These are phyloP conservation scores for Violaceomyces palustris DNA, from an alignment of 1,284 basidiomycete genomes.

Conservation along the genomic window DNA sequence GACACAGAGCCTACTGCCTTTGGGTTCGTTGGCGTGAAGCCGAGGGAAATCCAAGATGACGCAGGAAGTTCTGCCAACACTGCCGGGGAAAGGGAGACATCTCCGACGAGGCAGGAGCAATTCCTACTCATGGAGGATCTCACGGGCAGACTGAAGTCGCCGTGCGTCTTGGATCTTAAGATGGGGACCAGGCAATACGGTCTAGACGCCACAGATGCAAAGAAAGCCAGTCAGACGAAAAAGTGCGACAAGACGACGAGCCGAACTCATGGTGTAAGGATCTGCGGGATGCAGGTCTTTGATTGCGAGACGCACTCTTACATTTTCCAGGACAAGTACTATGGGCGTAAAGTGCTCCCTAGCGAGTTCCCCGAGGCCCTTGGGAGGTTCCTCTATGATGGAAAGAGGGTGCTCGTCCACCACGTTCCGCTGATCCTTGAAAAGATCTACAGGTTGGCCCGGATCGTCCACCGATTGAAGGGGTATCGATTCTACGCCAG, in stretches of 20 bases:
- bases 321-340: constrained; percentile 93
- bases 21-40: neutral
- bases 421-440: constrained; percentile 87
- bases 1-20: neutral
- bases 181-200: constrained; percentile 99
- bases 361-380: constrained; percentile 79
- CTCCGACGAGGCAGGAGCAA: constrained; percentile 75
- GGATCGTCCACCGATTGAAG: constrained; percentile 77
- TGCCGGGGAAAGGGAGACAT: too few species aligned
- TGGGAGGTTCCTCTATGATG: constrained; percentile 78
- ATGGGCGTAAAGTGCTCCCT: constrained; percentile 78
- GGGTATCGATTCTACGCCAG: constrained; percentile 98
- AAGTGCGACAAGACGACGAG: constrained; percentile 97
- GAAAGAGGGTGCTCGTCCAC: constrained; percentile 73
- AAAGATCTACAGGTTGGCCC: constrained; percentile 88
- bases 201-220: constrained; percentile 82
- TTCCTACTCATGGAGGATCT: constrained; percentile 99
- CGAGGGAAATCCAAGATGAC: too few species aligned
- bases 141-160: constrained; percentile 84
- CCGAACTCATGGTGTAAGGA: constrained; percentile 78
- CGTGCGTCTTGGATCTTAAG: constrained; percentile 96
- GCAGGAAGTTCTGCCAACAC: too few species aligned
- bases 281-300: constrained; percentile 95
- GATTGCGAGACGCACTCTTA: constrained; percentile 62
- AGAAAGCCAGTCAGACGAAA: constrained; percentile 95